Base-by-base conservation (phyloP, 441 rosid genomes). In the Theobroma grandiflorum region DNA sequence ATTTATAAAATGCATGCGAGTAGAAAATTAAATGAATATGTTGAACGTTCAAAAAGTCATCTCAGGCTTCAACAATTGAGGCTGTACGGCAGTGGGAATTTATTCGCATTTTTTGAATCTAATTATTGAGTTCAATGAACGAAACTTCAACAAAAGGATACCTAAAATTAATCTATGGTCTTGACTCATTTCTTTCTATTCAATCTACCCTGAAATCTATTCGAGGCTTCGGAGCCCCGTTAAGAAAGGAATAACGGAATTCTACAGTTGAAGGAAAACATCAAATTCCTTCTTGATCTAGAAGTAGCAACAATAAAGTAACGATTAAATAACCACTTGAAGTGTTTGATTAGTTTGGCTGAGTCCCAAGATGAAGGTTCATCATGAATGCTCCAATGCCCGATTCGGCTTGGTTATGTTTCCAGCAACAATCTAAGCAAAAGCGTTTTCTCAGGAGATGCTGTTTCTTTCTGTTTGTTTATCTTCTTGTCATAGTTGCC, bases 231-330 rank as follows among this genome's bases (percentile, higher is more conserved):
- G 40, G 35, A 49, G 20, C 26, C 8, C 20, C 20, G 12, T 68
- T 12, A 86, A 84, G 87, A 31, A 82, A 84, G 71, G 89, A 87
- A 87, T 84, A 71, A 83, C 20, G 26, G 69, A 83, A 80, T 42
- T 49, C 50, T 38, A 74, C n/a, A 61, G 72, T 59, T 75, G 12
- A 53, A 87, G 85, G 49, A 69, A 82, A 87, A 82, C 83, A 69
- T 70, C 80, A 55, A 42, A 75, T 84, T 80, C 87, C 74, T 72
- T 43, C 69, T 58, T 49, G 43, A 59, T 70, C 58, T 37, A 0
- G 7, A 74, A 61, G 81, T 33, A 72, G 38, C 40, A 58, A 38
- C 74, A 45, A 69, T 55, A 75, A 70, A 33, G 68, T n/a, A 63
- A 45, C 61, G 1, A 49, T 52, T 49, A 38, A 53, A 42, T 16